Conservation (phyloP, 495 filamentous ascomycete genomes). For the Aspergillus baeticus region DNA sequence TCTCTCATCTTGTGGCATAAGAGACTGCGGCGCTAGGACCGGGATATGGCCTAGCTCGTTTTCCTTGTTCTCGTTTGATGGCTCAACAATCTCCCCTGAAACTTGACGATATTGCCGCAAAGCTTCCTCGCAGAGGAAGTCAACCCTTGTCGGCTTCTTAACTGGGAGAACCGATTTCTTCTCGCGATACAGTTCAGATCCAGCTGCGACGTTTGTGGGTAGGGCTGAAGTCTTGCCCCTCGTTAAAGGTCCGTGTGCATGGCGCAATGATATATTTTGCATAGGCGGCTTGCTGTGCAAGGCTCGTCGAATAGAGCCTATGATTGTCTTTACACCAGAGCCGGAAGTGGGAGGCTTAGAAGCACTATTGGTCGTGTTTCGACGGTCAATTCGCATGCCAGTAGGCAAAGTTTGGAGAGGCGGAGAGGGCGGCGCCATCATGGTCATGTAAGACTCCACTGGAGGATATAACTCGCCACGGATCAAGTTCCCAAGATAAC, state of each 20-base stretch:
- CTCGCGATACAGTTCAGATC: constrained; percentile 45
- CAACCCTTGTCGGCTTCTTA: constrained; percentile 54
- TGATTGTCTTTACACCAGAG: constrained; percentile 75
- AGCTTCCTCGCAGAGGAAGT: constrained; percentile 76
- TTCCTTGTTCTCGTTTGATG: constrained; percentile 7
- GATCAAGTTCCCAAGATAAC: constrained; percentile 79
- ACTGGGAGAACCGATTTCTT: constrained; percentile 35
- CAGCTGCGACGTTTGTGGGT: constrained; percentile 47
- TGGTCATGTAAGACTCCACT: constrained; percentile 70
- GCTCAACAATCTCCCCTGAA: constrained; percentile 17
- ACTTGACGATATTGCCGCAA: constrained; percentile 57
- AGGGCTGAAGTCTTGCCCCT: constrained; percentile 44
- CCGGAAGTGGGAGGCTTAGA: constrained; percentile 41
- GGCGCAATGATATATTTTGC: constrained; percentile 41
- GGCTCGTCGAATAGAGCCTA: constrained; percentile 87
- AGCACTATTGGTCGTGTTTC: constrained; percentile 31
- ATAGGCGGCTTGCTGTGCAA: constrained; percentile 64
- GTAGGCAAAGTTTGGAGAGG: constrained; percentile 33
- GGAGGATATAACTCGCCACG: constrained; percentile 79
- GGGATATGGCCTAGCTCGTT: constrained; percentile 3
- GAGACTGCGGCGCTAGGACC: constrained; percentile 5
- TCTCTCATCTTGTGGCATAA: constrained; percentile 22
- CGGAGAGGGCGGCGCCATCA: constrained; percentile 63
- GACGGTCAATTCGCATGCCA: constrained; percentile 26
- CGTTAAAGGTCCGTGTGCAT: constrained; percentile 37